Conservation (phyloP, 495 filamentous ascomycete species). For the Penicillium bialowiezense region DNA sequence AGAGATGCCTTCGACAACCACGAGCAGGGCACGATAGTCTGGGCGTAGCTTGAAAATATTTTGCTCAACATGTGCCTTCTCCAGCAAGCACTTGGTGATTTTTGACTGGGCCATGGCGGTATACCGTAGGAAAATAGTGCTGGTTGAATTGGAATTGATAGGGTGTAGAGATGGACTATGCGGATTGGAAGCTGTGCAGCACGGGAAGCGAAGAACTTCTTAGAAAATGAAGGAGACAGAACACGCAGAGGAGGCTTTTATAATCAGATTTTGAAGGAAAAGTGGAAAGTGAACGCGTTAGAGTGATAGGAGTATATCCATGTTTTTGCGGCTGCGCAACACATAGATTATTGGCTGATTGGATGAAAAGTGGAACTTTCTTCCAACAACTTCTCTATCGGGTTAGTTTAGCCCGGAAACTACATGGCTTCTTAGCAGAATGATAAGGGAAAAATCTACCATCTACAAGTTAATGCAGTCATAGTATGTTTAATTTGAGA, state of each 20-base stretch:
- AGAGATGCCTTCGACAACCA: constrained; percentile 23
- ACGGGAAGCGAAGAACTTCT: too few relatives aligned
- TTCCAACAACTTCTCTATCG: neutral
- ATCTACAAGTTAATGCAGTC: too few relatives aligned
- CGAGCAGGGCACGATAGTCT: constrained; percentile 22
- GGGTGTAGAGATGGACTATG: neutral
- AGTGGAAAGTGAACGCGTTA: too few relatives aligned
- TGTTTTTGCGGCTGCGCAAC: neutral
- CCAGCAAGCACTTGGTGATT: constrained; percentile 7
- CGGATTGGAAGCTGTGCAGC: too few relatives aligned
- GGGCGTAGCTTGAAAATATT: constrained; percentile 21
- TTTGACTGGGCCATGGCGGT: constrained; percentile 5
- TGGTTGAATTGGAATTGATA: neutral
- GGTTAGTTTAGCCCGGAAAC: neutral
- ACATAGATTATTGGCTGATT: neutral
- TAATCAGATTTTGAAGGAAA: too few relatives aligned
- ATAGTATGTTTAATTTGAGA: too few relatives aligned
- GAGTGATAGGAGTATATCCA: too few relatives aligned
- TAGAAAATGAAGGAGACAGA: too few relatives aligned
- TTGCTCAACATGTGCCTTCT: constrained; percentile 12
- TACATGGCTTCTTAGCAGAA: too few relatives aligned
- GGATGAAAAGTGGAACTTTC: neutral
- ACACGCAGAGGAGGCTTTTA: too few relatives aligned
- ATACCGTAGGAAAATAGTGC: neutral
- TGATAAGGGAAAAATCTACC: too few relatives aligned